phyloP scores from a whole-genome alignment of 1,139 yeast species.

The Suhomyces choctaworum region DNA sequence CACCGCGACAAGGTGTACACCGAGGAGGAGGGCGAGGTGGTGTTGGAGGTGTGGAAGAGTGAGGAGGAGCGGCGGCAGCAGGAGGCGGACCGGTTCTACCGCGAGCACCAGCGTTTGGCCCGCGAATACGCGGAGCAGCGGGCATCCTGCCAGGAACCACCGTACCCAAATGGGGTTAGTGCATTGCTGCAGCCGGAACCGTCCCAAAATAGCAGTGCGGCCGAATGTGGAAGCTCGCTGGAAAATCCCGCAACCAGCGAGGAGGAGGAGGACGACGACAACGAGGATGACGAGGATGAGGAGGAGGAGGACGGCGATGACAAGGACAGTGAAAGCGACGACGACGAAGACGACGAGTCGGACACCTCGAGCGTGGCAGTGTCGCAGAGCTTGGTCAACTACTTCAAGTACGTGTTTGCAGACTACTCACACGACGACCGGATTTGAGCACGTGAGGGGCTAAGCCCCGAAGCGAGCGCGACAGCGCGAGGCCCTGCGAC shows the following conservation, averaged over 20 bases:
- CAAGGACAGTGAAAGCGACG: neutral
- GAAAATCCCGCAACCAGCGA: neutral
- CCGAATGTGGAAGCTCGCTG: neutral
- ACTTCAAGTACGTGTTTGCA: slow-evolving; percentile 14
- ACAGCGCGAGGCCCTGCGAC: too few species aligned
- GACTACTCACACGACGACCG: slow-evolving; percentile 12
- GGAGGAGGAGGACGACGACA: neutral
- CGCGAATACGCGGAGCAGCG: neutral
- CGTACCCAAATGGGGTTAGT: too few species aligned
- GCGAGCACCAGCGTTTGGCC: neutral
- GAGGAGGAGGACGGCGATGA: slow-evolving; percentile 6
- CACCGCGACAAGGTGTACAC: slow-evolving; percentile 10
- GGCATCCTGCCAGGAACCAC: too few species aligned
- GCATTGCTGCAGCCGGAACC: too few species aligned
- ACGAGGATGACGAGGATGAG: neutral
- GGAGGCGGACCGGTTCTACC: neutral
- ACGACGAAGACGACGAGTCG: neutral
- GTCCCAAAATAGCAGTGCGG: neutral
- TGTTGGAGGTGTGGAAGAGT: slow-evolving; percentile 15
- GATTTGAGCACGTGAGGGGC: neutral
- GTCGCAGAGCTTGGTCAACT: slow-evolving; percentile 11
- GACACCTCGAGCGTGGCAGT: slow-evolving; percentile 2
- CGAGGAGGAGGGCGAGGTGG: slow-evolving; percentile 15
- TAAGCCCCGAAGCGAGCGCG: too few species aligned
- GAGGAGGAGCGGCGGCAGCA: slow-evolving; percentile 8